Conservation (phyloP, 2,329 filamentous ascomycete species). For the Xylaria multiplex region DNA sequence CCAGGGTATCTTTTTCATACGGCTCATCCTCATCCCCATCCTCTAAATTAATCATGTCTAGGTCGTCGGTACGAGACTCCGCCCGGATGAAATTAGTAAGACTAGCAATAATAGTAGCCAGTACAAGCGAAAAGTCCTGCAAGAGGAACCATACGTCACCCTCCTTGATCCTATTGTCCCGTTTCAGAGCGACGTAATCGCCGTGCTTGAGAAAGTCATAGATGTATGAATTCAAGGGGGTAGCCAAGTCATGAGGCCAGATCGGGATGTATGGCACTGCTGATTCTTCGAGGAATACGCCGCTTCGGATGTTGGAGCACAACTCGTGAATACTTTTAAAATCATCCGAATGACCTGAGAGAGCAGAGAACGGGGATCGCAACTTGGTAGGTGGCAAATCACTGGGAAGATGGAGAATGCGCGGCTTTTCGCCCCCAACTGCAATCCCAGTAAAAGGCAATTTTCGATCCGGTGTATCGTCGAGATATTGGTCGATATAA, state of each 20-base stretch:
- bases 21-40: slow-evolving; percentile 48
- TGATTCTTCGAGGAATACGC: slow-evolving; percentile 78
- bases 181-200: slow-evolving; percentile 66
- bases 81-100: slow-evolving; percentile 67
- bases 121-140: slow-evolving; percentile 66
- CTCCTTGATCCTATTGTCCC: slow-evolving; percentile 72
- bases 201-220: slow-evolving; percentile 83
- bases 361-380: slow-evolving; percentile 75
- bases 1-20: slow-evolving; percentile 41
- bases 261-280: slow-evolving; percentile 75
- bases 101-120: slow-evolving; percentile 77
- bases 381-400: slow-evolving; percentile 48
- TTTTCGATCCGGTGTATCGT: slow-evolving; percentile 58
- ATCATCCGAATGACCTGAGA: slow-evolving; percentile 73
- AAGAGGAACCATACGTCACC: slow-evolving; percentile 78
- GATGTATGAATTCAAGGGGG: slow-evolving; percentile 72
- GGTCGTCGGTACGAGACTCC: slow-evolving; percentile 56
- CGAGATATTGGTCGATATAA: slow-evolving; percentile 72
- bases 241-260: slow-evolving; percentile 63
- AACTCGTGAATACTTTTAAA: slow-evolving; percentile 75
- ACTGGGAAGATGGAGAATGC: slow-evolving; percentile 17
- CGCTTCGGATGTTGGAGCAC: slow-evolving; percentile 70
- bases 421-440: slow-evolving; percentile 28
- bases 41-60: slow-evolving; percentile 57
- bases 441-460: slow-evolving; percentile 65